Base-by-base conservation (phyloP, 495 filamentous ascomycete species). In the Xylaria longipes region DNA sequence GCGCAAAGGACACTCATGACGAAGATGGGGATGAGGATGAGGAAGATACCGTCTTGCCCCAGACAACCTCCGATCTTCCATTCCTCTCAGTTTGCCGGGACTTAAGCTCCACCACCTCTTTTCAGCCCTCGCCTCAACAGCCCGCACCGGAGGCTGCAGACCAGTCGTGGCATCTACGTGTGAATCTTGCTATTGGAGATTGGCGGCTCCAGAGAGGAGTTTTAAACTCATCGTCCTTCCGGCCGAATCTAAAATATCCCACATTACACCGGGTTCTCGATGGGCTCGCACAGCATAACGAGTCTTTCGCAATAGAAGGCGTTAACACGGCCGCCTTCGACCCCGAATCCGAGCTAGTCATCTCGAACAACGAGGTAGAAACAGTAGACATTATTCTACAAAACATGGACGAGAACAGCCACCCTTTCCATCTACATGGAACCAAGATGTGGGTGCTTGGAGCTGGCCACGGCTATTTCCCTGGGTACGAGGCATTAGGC, bases 361-460 rank as follows among this genome's bases (percentile, higher is more conserved):
- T 86, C 61, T 80, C 80, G 7, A 76, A 84, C 71, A 74, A 72
- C 50, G 69, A 71, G 1, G 66, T 80, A 57, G 84, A 91, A 39
- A 79, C 85, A 7, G 86, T 92, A 41, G 89, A 91, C 70, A 74
- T 92, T n/a, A 79, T 92, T 25, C 82, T 92, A 56, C 88, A 91
- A 77, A 91, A 91, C 76, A 84, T 86, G 71, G 89, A 91, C 77
- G 82, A 83, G 74, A 88, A 88, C 52, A 82, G 85, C 69, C 90
- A 92, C 68, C 90, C 90, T 0, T 87, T 90, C 79, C 90, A 92
- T 75, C 78, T 92, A 33, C 90, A 92, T 74, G 90, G 90, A 15
- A 84, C 89, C 66, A 80, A 85, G 33, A 87, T 91, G 82, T 90
- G 83, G 79, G 80, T 90, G 17, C 78, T 90, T 0, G 87, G 80